phyloP scores from a whole-genome alignment of 257 asterid genomes.

The Parsonsia alboflavescens region DNA sequence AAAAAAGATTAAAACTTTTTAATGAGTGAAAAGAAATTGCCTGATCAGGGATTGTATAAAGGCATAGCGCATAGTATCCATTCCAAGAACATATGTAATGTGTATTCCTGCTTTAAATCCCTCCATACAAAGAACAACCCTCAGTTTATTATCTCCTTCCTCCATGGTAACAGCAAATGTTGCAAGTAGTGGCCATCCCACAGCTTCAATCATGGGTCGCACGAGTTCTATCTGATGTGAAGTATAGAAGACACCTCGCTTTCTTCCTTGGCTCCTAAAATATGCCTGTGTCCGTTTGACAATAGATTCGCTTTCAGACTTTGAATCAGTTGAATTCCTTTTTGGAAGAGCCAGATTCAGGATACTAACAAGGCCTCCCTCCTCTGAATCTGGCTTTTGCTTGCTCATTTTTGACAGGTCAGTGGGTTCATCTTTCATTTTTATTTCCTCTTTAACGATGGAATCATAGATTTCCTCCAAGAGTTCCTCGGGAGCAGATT shows the following conservation, averaged over 20 bases:
- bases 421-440: conserved; percentile 85
- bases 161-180: conserved; percentile 98
- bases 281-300: conserved; percentile 78
- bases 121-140: conserved; percentile 90
- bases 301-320: conserved; percentile 84
- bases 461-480: conserved; percentile 96
- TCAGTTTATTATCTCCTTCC: conserved; percentile 90
- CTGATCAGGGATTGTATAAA: conserved; percentile 87
- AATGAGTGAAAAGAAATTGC: conserved; percentile 34
- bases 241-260: conserved; percentile 87
- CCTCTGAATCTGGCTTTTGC: conserved; percentile 78
- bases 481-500: conserved; percentile 88
- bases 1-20: background rate
- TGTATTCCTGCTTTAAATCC: conserved; percentile 96
- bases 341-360: conserved; percentile 95
- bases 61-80: conserved; percentile 99
- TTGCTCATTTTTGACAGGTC: conserved; percentile 53
- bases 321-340: conserved; percentile 62
- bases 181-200: conserved; percentile 99
- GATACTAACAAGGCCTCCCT: conserved; percentile 77
- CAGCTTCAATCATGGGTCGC: conserved; percentile 94
- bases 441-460: conserved; percentile 87
- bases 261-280: conserved; percentile 73
- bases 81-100: conserved; percentile 87
- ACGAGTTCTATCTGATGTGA: conserved; percentile 85